phyloP scores from a whole-genome alignment of 257 asterid genomes.

The Penstemon barbatus region DNA sequence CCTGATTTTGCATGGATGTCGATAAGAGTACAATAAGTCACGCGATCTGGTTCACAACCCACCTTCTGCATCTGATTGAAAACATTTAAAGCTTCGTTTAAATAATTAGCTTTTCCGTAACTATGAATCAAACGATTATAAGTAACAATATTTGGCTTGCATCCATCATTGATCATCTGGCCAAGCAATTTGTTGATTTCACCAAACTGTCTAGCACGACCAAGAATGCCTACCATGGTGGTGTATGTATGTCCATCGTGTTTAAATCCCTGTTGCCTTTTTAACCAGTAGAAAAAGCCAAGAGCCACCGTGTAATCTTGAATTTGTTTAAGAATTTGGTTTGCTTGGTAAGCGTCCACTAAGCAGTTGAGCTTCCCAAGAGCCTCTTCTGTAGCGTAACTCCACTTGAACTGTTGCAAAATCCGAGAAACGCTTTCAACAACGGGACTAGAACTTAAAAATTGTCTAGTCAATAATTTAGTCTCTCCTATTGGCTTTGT shows the following conservation, averaged over 20 bases:
- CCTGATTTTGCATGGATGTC: slow-evolving; percentile 98
- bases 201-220: slow-evolving; percentile 83
- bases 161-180: slow-evolving; percentile 82
- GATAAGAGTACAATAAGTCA: slow-evolving; percentile 89
- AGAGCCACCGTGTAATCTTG: slow-evolving; percentile 72
- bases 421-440: slow-evolving; percentile 60
- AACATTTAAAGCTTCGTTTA: slow-evolving; percentile 72
- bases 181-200: slow-evolving; percentile 66
- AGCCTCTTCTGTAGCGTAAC: slow-evolving; percentile 68
- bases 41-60: slow-evolving; percentile 93
- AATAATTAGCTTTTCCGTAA: slow-evolving; percentile 87
- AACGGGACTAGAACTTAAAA: slow-evolving; percentile 37
- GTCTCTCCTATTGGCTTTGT: slow-evolving; percentile 43
- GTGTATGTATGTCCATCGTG: slow-evolving; percentile 95
- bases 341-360: slow-evolving; percentile 80
- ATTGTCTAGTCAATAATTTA: slow-evolving; percentile 42
- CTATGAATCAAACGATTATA: slow-evolving; percentile 93
- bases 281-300: slow-evolving; percentile 85
- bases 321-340: slow-evolving; percentile 87
- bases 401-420: slow-evolving; percentile 69
- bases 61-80: slow-evolving; percentile 68
- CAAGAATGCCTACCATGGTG: slow-evolving; percentile 95
- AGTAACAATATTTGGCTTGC: slow-evolving; percentile 85
- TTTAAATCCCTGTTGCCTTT: slow-evolving; percentile 73
- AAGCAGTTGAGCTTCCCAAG: slow-evolving; percentile 59